Evolutionary conservation across 2,329 filamentous ascomycete genomes (phyloP).

Genomic region (Trematosphaeria pertusa): DNA sequence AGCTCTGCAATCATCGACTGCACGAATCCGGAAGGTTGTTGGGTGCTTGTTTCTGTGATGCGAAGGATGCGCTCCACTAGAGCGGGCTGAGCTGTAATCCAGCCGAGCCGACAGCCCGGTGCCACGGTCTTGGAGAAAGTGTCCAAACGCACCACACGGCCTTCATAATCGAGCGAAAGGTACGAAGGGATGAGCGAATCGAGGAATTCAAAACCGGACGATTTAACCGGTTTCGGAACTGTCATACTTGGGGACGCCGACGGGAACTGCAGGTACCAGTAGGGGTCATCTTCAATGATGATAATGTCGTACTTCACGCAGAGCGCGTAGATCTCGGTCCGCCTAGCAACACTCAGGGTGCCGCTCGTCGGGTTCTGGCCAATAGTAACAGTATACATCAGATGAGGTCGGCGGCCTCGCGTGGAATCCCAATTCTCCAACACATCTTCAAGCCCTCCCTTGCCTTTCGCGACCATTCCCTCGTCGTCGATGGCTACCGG

Average conservation of each 20-base stretch:
- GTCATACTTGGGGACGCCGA: constrained; percentile 61
- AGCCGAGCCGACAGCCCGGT: constrained; percentile 87
- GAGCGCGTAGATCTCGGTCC: constrained; percentile 79
- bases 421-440: constrained; percentile 81
- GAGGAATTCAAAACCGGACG: constrained; percentile 75
- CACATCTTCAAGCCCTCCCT: constrained; percentile 77
- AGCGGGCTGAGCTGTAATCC: constrained; percentile 84
- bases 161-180: constrained; percentile 80
- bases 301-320: constrained; percentile 86
- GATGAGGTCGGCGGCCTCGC: constrained; percentile 76
- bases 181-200: constrained; percentile 86
- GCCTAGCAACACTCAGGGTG: constrained; percentile 73
- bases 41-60: constrained; percentile 78
- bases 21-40: constrained; percentile 88
- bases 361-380: constrained; percentile 89
- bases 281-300: constrained; percentile 93
- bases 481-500: constrained; percentile 78
- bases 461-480: constrained; percentile 78
- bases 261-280: constrained; percentile 93
- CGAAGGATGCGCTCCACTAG: constrained; percentile 76
- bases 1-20: constrained; percentile 82
- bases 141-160: constrained; percentile 86
- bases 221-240: constrained; percentile 54
- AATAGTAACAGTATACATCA: constrained; percentile 91
- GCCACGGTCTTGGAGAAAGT: constrained; percentile 95